Evolutionary conservation across 2,329 filamentous ascomycete species (phyloP), one percentile per base, ranked within the genome.

Genomic region (Ascocoryne sarcoides): DNA sequence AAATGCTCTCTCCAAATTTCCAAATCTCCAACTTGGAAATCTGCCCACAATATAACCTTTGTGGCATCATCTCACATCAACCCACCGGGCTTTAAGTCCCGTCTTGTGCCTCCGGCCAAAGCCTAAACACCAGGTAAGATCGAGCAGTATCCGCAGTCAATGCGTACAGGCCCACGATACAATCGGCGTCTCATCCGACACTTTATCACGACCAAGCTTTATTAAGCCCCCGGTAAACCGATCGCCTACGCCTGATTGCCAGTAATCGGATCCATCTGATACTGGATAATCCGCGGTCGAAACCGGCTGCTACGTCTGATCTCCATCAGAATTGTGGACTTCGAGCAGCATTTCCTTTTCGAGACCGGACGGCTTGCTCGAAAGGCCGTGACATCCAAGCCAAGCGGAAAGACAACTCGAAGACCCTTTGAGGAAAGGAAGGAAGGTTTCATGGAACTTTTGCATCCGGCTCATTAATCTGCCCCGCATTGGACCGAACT

Each of bases 241-340:
- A 37, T 39, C 36, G 16, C 18, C 30, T 41, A 47, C 46, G 34
- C 46, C 47, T 45, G 44, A 46, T 31, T 41, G 36, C 42, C 39
- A 36, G 37, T 40, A 39, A 46, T 50, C 39, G 43, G 48, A 47
- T 47, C 44, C 46, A 48, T 48, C 49, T 49, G 49, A 54, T 40
- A 54, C 52, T 40, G 47, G 39, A 38, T 35, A 37, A 28, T 32
- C 29, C 23, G 30, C 42, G 38, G 39, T 40, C 67, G 65, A 71
- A 70, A 70, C 66, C 51, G 43, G 51, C 58, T 65, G 61, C 58
- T 62, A 62, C 63, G 66, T 69, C 64, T 69, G 63, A 64, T 66
- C 62, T 59, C 53, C 55, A 43, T 47, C 47, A 47, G 45, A 48
- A 51, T 37, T 38, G 45, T 32, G 46, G 43, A 45, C 23, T 33